Percentiles rank a stretch among this genome's conserved stretches.
Evolutionary conservation across 306 rosid species (phyloP).

Genomic region (Lathyrus aphaca): DNA sequence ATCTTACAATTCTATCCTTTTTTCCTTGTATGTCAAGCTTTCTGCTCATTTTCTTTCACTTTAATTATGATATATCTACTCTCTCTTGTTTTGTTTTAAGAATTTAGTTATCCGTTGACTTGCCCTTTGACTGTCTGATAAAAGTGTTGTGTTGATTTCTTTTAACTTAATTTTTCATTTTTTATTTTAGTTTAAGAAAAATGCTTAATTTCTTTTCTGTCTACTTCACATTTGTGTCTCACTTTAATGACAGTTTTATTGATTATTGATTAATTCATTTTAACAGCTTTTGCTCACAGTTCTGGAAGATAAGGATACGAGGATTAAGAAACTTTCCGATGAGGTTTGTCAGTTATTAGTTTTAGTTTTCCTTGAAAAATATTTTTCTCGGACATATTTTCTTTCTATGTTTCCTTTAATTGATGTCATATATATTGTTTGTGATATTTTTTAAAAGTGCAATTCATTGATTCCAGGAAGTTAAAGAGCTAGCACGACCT

Average conservation of each 20-base stretch:
- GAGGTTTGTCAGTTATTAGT: slow-evolving; percentile 55
- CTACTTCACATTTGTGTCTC: neutral
- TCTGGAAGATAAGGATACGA: slow-evolving; percentile 52
- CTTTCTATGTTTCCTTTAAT: slow-evolving; percentile 2
- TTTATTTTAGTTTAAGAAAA: neutral
- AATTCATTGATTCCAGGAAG: slow-evolving; percentile 56
- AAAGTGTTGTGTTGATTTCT: slow-evolving; percentile 5
- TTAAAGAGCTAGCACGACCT: slow-evolving; percentile 54
- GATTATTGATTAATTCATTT: slow-evolving; percentile 40
- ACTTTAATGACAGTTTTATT: slow-evolving; percentile 20
- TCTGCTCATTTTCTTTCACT: neutral
- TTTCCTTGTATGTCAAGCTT: slow-evolving; percentile 10
- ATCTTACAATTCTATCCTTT: slow-evolving; percentile 13
- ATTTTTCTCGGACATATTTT: slow-evolving; percentile 9
- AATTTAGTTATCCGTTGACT: slow-evolving; percentile 29
- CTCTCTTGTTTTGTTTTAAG: slow-evolving; percentile 21
- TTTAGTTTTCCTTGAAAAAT: slow-evolving; percentile 24
- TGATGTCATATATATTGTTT: slow-evolving; percentile 25
- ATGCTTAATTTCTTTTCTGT: slow-evolving; percentile 1
- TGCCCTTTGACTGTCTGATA: slow-evolving; percentile 3
- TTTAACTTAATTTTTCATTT: slow-evolving; percentile 14
- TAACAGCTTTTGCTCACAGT: slow-evolving; percentile 66
- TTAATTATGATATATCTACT: slow-evolving; percentile 9
- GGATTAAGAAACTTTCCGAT: slow-evolving; percentile 49
- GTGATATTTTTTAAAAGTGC: slow-evolving; percentile 21